Evolutionary conservation across 2,329 filamentous ascomycete genomes (phyloP), one percentile per base, ranked within the genome.

Genomic region (Ceratocystiopsis minuta): DNA sequence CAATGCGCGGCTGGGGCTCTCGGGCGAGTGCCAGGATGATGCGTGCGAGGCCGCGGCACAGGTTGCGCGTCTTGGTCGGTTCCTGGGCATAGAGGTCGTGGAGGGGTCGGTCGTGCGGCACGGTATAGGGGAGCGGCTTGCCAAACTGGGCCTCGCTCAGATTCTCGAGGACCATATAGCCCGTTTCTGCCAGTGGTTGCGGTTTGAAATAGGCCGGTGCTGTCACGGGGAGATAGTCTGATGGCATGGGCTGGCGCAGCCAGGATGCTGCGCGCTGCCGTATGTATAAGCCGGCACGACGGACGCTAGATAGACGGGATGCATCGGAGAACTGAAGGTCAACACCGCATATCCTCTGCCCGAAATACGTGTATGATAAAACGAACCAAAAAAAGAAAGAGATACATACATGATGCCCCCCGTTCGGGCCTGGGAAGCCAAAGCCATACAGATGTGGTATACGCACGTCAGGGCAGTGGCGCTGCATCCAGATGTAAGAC

Each of bases 401-500:
- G 20, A 16, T 35, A 16, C 34, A 16, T 31, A 45, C 43, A 38
- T 45, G 43, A 10, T 24, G 14, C 15, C 42, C 15, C 1, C 34
- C 34, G 34, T 35, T 16, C 14, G 34, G 35, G 14, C 36, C 33
- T 6, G 43, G 39, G 28, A 50, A 46, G 16, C 47, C 47, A 24
- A 51, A 46, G 38, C 48, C 47, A 20, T 48, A 49, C n/a, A 50
- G 49, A 14, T 51, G 49, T 38, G 58, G 58, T 16, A 60, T 59
- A 16, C 58, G 57, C 20, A 65, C 48, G 38, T 52, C 44, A 12
- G 57, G 56, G 46, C 57, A 63, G 37, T 60, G 45, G 16, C 57
- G 49, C 39, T 56, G 52, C 17, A 64, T 54, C 59, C 59, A 63
- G 11, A 57, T 51, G 43, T 59, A 63, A 2, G 57, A 57, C 2